phyloP scores from a whole-genome alignment of 1,284 basidiomycete genomes.

The Melampsora americana region DNA sequence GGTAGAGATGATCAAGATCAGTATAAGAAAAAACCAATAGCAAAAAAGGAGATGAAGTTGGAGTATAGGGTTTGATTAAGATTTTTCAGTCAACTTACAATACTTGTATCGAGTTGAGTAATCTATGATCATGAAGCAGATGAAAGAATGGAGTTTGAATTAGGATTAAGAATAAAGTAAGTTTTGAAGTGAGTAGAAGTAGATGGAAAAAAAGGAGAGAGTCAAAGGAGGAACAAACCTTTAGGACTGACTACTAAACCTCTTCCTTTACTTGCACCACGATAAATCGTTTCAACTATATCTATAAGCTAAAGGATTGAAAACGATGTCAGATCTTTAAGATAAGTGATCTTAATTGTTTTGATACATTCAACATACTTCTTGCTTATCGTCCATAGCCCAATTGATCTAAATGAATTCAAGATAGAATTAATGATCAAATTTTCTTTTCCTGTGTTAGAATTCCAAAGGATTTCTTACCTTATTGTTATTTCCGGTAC shows the following conservation, averaged over 20 bases:
- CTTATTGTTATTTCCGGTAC: constrained; percentile 99
- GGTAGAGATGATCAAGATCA: no score
- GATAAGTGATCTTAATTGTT: not conserved
- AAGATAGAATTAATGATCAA: not conserved
- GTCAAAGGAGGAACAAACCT: constrained; percentile 61
- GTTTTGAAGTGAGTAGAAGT: not conserved
- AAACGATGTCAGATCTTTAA: not conserved
- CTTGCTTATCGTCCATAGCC: constrained; percentile 95
- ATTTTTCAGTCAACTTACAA: constrained; percentile 4
- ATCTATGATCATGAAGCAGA: constrained; percentile 19
- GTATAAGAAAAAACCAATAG: no score
- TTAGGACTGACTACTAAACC: constrained; percentile 97
- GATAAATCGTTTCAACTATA: constrained; percentile 96
- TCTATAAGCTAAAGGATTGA: constrained; percentile 82
- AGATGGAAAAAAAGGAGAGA: constrained; percentile 14
- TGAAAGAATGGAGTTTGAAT: not conserved
- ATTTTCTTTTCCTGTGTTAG: not conserved
- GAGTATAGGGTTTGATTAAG: no score
- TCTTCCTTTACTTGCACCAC: constrained; percentile 93
- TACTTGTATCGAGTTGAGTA: constrained; percentile 46
- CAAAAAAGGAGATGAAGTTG: no score
- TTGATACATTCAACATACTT: constrained; percentile 60
- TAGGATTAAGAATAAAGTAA: no score
- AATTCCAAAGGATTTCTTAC: constrained; percentile 57
- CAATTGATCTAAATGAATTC: constrained; percentile 67